Evolutionary conservation across 768 basidiomycete species (phyloP), one percentile per base, ranked within the genome.

Genomic region (Sporobolomyces phaffii): DNA sequence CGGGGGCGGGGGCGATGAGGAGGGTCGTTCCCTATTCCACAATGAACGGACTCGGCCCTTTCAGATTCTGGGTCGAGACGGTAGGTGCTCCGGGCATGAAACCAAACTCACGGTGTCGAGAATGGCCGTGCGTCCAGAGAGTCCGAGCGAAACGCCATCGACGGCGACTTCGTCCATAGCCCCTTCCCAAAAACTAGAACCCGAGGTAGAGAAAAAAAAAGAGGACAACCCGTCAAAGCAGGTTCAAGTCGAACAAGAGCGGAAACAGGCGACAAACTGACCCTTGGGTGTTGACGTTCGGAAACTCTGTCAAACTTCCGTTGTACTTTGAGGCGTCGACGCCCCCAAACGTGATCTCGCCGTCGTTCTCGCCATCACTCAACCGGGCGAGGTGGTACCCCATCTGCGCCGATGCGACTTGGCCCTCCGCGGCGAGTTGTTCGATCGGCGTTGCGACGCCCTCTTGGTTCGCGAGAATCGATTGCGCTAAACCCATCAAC

Each of bases 381-480:
- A 86, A 78, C 63, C 90, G 87, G 3, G 88, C 81, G 62, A 93
- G 84, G 79, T 88, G 90, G 83, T 83, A 90, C 13, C 88, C 88
- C 14, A 84, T 83, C 74, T 91, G 86, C 3, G 88, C 82, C 10
- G 82, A 80, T 33, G 78, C 68, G 62, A 91, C 85, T 58, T 84
- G 78, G 36, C 84, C 84, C 9, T 79, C 79, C 26, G 79, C 67
- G 2, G 84, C 85, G 36, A 92, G 80, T 2, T 86, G 77, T 77
- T 91, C 89, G 36, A 88, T 82, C 13, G 88, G 88, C 0, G 90
- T 91, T 11, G 77, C 77, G 4, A 82, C 82, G 5, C 43, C 43
- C 48, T 79, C 69, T 75, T 91, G 85, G 66, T 86, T 72, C 29
- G 89, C 90, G 58, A 91, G 80, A 10, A 75, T 78, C 54, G 86